phyloP scores from a whole-genome alignment of 257 asterid genomes.

The Vinca minor region DNA sequence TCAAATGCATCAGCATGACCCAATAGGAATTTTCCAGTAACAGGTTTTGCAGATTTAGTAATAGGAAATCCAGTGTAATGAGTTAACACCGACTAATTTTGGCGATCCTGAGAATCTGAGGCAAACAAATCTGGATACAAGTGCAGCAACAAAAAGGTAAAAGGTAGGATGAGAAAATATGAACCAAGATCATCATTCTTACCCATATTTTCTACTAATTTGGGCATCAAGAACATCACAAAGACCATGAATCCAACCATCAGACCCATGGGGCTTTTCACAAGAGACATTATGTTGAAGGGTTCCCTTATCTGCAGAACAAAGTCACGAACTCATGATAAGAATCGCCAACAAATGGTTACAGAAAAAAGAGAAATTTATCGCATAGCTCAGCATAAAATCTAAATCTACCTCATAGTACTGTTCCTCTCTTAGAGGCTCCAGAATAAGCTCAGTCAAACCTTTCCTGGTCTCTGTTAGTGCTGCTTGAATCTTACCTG shows the following conservation, averaged over 20 bases:
- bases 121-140: conserved; percentile 2
- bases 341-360: neutral
- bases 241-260: conserved; percentile 94
- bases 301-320: conserved; percentile 82
- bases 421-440: conserved; percentile 84
- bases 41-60: neutral
- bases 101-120: neutral
- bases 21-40: neutral
- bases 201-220: conserved; percentile 71
- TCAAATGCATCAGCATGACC: neutral
- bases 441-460: conserved; percentile 76
- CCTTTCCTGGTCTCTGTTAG: conserved; percentile 86
- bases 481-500: conserved; percentile 97
- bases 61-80: neutral
- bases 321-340: conserved; percentile 3
- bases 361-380: neutral
- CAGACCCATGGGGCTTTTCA: conserved; percentile 98
- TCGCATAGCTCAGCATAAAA: neutral
- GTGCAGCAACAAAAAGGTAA: neutral
- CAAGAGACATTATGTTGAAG: conserved; percentile 54
- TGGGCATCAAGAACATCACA: conserved; percentile 94
- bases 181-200: conserved; percentile 26
- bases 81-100: neutral
- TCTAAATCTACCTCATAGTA: conserved; percentile 89
- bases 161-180: neutral